Evolutionary conservation across 192 early-diverging fungal species (phyloP), one percentile per base, ranked within the genome.

Genomic region (Gamsiella multidivaricata): DNA sequence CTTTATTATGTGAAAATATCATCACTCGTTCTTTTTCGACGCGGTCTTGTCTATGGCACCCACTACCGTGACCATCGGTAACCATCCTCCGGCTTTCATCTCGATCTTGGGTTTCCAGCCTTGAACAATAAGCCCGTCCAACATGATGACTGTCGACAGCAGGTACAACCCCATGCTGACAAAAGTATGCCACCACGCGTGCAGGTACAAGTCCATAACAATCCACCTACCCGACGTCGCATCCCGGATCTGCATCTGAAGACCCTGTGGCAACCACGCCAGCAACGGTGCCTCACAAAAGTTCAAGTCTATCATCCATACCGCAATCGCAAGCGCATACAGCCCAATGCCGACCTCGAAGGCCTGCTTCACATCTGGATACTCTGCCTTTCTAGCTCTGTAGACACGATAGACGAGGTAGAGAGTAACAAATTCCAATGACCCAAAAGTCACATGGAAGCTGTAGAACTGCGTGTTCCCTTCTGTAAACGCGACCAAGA

Each of bases 151-250:
- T 1, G 86, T 83, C 2, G 85, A 84, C 69, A 90, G 63, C 22
- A 87, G 82, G 49, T 85, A 88, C 5, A 88, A 74, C 2, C 86
- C 89, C 45, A 87, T 55, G 10, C 87, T 88, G 3, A 85, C 87
- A 33, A 90, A 65, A 0, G 86, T 75, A 50, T 90, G 89, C 89
- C 89, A 90, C 84, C 85, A 84, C 10, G 89, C 89, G 56, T 90
- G 89, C 10, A 90, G 75, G 67, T 76, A 76, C 7, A 76, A 32
- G 34, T 76, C 64, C 57, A 67, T 90, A 79, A 72, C 82, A 28
- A 69, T 88, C 87, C 60, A 71, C 23, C 12, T 8, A 14, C 12
- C 2, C 12, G 43, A 22, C 45, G 18, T 31, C 18, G 12, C 2
- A 11, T 18, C 33, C 18, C n/a, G 36, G 17, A 41, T 8, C 11